Base-by-base conservation (phyloP, 2,329 filamentous ascomycete genomes). In the Colletotrichum sp. region DNA sequence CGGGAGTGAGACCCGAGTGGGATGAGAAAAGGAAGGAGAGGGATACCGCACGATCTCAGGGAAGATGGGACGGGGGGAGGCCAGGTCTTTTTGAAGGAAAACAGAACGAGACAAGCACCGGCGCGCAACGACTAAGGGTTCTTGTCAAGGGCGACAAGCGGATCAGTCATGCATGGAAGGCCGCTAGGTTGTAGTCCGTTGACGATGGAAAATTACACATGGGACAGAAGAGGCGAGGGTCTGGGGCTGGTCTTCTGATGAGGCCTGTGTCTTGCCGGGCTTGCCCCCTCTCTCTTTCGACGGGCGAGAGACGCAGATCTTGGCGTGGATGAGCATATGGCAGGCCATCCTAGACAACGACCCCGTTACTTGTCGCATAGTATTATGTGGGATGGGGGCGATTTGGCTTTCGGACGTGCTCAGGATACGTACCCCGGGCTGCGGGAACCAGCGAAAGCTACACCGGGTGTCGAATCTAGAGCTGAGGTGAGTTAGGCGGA, bases 141-240 rank as follows among this genome's bases (percentile, higher is more conserved):
- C 70, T 68, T 65, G 70, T 75, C 73, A 63, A 75, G 64, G 57
- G 43, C 34, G 64, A 12, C 69, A 75, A 52, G 73, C 72, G 74
- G 74, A 71, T 67, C 67, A 52, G 48, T 75, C 30, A 65, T 76
- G 71, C 66, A 75, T n/a, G 66, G 71, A 70, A 75, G 72, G 30
- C 24, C 9, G 9, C 59, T 26, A 55, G 70, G 34, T 21, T 28
- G 66, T 36, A 48, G 10, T 71, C 39, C 52, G 48, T 75, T 61
- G 65, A 75, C 72, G 66, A 75, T 71, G 74, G 71, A 67, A 65
- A 74, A 76, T 76, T 76, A 74, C 71, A 73, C 59, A 73, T 32
- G 26, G 67, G 34, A 60, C 32, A 21, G 13, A 36, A 48, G 24
- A 28, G 70, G 59, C 34, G 64, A 59, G 64, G 70, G 43, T 52